Evolutionary conservation across 2,329 filamentous ascomycete species (phyloP).

Genomic region (Fusarium sp.): DNA sequence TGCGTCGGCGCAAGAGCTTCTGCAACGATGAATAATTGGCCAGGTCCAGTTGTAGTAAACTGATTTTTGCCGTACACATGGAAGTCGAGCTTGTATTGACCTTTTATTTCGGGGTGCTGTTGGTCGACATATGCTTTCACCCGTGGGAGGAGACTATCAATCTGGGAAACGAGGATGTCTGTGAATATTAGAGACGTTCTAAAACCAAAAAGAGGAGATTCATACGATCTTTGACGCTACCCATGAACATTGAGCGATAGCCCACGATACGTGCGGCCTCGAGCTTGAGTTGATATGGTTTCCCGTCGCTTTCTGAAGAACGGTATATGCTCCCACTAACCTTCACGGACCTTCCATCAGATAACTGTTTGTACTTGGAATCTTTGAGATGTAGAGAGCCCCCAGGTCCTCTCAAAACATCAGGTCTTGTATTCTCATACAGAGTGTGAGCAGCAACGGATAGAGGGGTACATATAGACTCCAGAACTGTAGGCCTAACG

Average conservation of each 20-base stretch:
- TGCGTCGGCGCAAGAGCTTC: conserved; percentile 62
- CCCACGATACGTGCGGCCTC: conserved; percentile 41
- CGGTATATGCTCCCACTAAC: conserved; percentile 32
- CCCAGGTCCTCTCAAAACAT: conserved; percentile 64
- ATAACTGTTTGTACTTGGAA: conserved; percentile 44
- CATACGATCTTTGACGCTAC: conserved; percentile 41
- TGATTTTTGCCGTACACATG: conserved; percentile 59
- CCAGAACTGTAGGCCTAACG: conserved; percentile 57
- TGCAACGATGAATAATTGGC: conserved; percentile 59
- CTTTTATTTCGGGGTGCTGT: conserved; percentile 36
- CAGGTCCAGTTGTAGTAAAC: not conserved
- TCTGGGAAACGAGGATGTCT: conserved; percentile 41
- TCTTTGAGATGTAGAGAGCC: conserved; percentile 59
- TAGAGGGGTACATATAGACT: conserved; percentile 59
- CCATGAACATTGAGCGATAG: conserved; percentile 45
- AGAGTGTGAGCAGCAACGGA: conserved; percentile 67
- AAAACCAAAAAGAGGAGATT: rapidly evolving
- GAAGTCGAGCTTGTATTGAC: conserved; percentile 51
- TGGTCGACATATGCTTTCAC: conserved; percentile 38
- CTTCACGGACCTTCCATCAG: conserved; percentile 28
- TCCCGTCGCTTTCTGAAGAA: conserved; percentile 9
- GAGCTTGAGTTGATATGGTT: conserved; percentile 43
- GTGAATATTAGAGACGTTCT: rapidly evolving
- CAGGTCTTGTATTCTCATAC: conserved; percentile 68
- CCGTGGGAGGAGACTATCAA: conserved; percentile 27